Evolutionary conservation across 2,329 filamentous ascomycete species (phyloP).

Genomic region (Sporothrix inflata): DNA sequence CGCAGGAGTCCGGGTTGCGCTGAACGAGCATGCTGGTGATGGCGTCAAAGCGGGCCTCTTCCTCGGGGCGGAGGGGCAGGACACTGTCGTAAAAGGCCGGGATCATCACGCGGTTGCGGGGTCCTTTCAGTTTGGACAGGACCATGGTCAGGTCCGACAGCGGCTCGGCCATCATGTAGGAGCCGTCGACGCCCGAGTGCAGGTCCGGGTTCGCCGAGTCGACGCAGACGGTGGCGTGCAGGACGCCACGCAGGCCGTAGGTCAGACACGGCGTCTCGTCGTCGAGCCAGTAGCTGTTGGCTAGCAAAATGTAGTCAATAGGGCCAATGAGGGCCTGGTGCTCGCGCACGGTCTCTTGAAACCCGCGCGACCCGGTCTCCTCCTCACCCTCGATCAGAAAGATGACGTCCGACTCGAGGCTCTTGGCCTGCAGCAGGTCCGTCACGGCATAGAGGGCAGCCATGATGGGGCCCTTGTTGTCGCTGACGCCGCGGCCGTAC

Average conservation of each 20-base stretch:
- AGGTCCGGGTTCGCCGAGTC: conserved; percentile 85
- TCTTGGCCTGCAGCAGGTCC: conserved; percentile 82
- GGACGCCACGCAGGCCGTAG: conserved; percentile 89
- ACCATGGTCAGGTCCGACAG: conserved; percentile 87
- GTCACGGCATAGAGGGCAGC: conserved; percentile 93
- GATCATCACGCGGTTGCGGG: conserved; percentile 78
- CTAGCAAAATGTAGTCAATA: conserved; percentile 91
- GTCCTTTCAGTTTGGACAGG: conserved; percentile 79
- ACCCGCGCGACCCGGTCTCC: conserved; percentile 89
- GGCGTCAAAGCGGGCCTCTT: conserved; percentile 80
- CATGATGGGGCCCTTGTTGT: conserved; percentile 96
- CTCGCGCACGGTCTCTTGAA: conserved; percentile 77
- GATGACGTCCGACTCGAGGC: conserved; percentile 82
- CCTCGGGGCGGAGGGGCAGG: conserved; percentile 71
- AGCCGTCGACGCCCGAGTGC: conserved; percentile 96
- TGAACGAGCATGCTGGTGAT: conserved; percentile 77
- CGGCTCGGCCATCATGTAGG: conserved; percentile 84
- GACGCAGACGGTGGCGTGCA: conserved; percentile 88
- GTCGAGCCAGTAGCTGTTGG: conserved; percentile 98
- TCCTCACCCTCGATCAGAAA: conserved; percentile 98
- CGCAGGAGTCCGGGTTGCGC: conserved; percentile 62
- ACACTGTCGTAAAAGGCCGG: conserved; percentile 89
- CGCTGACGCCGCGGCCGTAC: conserved; percentile 93
- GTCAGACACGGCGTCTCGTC: conserved; percentile 94
- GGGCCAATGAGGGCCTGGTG: conserved; percentile 85